These are phyloP conservation scores for Leptomonas seymouri DNA, from an alignment of 208 protist genomes.

Conservation along the genomic window DNA sequence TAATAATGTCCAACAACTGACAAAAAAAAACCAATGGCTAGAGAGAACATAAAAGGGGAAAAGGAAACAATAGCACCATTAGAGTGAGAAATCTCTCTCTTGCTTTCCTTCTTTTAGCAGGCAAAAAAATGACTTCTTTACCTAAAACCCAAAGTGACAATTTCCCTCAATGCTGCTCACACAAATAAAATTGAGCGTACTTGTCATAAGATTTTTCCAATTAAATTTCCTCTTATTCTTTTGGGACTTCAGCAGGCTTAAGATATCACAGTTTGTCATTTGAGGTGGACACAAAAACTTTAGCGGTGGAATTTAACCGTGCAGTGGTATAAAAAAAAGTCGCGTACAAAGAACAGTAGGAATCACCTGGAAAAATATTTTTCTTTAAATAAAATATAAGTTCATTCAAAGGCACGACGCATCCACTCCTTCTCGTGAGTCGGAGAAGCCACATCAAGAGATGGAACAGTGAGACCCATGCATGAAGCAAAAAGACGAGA, in stretches of 20 bases:
- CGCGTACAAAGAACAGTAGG: not conserved
- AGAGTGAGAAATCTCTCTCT: not conserved
- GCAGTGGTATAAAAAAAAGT: not conserved
- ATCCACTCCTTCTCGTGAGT: constrained; percentile 78
- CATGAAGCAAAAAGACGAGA: constrained; percentile 88
- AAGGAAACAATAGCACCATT: not conserved
- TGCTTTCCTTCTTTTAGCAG: not conserved
- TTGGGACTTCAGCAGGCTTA: not conserved
- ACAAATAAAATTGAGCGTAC: not conserved
- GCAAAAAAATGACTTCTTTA: constrained; percentile 2
- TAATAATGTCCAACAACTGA: not conserved
- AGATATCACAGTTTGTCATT: constrained; percentile 1
- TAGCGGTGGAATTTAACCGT: constrained; percentile 11
- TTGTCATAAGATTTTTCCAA: not conserved
- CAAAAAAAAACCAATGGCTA: constrained; percentile 17
- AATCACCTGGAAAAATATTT: constrained; percentile 4
- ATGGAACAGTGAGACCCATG: constrained; percentile 54
- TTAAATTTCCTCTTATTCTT: not conserved
- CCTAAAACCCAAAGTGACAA: not conserved
- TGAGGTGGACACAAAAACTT: not conserved
- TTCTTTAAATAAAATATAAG: constrained; percentile 6
- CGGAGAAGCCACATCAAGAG: constrained; percentile 60
- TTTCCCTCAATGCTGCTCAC: constrained; percentile 3
- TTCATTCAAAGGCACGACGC: constrained; percentile 43
- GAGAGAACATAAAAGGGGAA: not conserved